These are phyloP conservation scores for Gossypium bickii DNA, from an alignment of 345 rosid genomes.

Conservation along the genomic window DNA sequence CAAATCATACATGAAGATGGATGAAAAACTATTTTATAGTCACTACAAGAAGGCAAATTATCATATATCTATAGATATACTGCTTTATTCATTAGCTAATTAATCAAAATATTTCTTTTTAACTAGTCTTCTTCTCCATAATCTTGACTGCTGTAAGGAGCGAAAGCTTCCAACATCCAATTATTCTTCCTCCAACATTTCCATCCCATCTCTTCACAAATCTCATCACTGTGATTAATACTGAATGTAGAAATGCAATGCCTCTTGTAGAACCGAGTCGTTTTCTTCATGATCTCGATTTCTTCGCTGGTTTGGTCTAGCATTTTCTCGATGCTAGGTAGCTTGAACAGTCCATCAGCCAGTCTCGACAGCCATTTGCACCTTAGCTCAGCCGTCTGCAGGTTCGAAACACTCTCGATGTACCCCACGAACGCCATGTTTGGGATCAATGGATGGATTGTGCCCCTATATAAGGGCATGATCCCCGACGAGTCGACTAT, in stretches of 20 bases:
- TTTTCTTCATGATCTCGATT: conserved; percentile 41
- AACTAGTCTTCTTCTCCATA: conserved; percentile 22
- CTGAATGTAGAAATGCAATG: conserved; percentile 53
- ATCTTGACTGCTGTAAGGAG: conserved; percentile 45
- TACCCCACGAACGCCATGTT: conserved; percentile 64
- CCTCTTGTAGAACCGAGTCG: conserved; percentile 41
- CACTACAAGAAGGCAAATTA: no score
- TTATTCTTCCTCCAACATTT: conserved; percentile 46
- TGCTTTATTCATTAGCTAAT: no score
- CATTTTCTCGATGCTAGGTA: conserved; percentile 38
- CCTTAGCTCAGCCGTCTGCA: conserved; percentile 48
- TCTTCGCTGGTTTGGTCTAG: conserved; percentile 32
- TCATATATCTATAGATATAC: no score
- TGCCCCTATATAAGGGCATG: conserved; percentile 59
- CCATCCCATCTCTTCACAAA: conserved; percentile 55
- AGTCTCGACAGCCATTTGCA: conserved; percentile 51
- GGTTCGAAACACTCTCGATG: conserved; percentile 47
- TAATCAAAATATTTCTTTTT: no score
- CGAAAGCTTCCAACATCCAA: conserved; percentile 38
- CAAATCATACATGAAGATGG: no score
- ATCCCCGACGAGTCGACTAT: conserved; percentile 30
- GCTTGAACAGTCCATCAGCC: conserved; percentile 35
- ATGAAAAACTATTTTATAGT: no score
- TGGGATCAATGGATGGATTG: conserved; percentile 54
- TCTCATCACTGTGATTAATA: conserved; percentile 44